Evolutionary conservation across 2,329 filamentous ascomycete genomes (phyloP), one percentile per base, ranked within the genome.

Genomic region (Mycosphaerella sp.): DNA sequence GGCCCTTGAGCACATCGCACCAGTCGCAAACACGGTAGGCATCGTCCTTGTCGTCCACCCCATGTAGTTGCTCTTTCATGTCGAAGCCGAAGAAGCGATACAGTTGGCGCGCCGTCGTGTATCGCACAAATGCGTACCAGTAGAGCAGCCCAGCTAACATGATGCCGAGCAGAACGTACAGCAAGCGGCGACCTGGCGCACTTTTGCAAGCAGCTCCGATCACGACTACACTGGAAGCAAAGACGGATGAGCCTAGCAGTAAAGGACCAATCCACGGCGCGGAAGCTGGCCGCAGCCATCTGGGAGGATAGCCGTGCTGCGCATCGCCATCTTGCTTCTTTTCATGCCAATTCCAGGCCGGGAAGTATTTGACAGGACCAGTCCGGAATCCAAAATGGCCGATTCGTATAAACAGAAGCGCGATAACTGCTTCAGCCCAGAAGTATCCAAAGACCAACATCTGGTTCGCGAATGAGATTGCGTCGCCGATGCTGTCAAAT

Each of bases 381-480:
- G 46, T 39, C 18, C 12, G 10, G 46, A 49, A 49, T 9, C 46
- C 46, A 27, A 27, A 49, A 10, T 27, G 16, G 32, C 46, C 46
- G 12, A 49, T 43, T 4, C 16, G 16, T 28, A 49, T 49, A 28
- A 49, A 49, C 17, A 49, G 46, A 3, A 51, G 25, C 13, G 41
- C 49, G 17, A 51, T 42, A 12, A 36, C 42, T 6, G 49, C 49
- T 46, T 49, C 41, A 6, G 41, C 45, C 18, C 32, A 42, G 13
- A 53, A 49, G 21, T 53, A 46, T 14, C 46, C 46, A 28, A 45
- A 50, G 4, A 50, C 41, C 4, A 53, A 42, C 9, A 50, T 17
- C 17, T 53, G 49, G 1, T 42, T 42, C 10, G 51, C 27, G 10
- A 49, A 53, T 6, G 32, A 21, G 17, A 53, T 53, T 1, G 46